Evolutionary conservation across 441 rosid genomes (phyloP), one percentile per base, ranked within the genome.

Genomic region (Mallotus japonicus): DNA sequence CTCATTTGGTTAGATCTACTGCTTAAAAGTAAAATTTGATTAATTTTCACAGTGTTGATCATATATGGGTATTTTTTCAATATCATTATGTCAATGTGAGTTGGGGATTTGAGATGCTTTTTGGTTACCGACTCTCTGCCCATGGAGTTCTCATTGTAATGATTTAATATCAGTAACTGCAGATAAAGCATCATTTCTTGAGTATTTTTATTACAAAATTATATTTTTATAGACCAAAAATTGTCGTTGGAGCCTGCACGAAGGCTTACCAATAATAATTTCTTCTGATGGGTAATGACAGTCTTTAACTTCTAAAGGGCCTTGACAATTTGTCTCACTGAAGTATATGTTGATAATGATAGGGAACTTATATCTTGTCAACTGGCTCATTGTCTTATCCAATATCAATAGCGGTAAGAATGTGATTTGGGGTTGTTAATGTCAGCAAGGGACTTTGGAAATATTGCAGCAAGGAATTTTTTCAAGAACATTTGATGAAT

Each of bases 1-100:
- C 22, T 32, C 15, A 50, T 53, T 49, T 66, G 19, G 56, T 71
- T 61, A 59, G 74, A 75, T 77, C 71, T 63, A 42, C 28, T 58
- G 14, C 58, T 61, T 42, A 32, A 15, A 68, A 56, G 44, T 12
- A 34, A 34, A 71, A 44, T 44, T 44, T 54, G 34, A 62, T 15
- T 13, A 34, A 15, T 62, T 62, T 34, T 6, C 24, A 32, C 22
- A 24, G 1, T 1, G 6, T 19, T 3, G 40, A 34, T 34, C 3
- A 5, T 34, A 34, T 34, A 50, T 61, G 6, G n/a, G 6, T 12
- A 49, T 10, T 40, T 65, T 1, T 28, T 24, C 49, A 14, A 6
- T 22, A 50, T 70, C 50, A 34, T 46, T 17, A 59, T 47, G 28
- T 51, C 44, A 51, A 51, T 53, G 20, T 53, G 47, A 51, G 24